Percentiles rank a stretch among this genome's conserved stretches.
Conservation (phyloP, 2,329 filamentous ascomycete species). For the Pyrenochaeta sp. region DNA sequence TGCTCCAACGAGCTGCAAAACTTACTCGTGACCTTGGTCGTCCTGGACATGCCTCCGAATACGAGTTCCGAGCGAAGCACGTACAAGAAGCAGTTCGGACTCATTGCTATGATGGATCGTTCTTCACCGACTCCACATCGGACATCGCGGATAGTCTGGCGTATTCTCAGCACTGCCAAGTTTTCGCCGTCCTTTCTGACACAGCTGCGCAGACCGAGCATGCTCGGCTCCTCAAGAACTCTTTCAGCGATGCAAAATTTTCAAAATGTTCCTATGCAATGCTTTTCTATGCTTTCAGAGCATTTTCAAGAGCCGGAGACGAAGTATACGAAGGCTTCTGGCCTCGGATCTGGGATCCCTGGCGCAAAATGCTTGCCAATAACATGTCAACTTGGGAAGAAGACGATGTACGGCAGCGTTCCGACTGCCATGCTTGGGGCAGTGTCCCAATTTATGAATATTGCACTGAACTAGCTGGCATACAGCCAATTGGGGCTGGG, state of each 20-base stretch:
- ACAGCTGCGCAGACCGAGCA: neutral
- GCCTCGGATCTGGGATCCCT: slow-evolving; percentile 45
- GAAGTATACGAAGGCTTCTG: slow-evolving; percentile 38
- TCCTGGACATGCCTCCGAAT: too few species aligned
- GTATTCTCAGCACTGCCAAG: slow-evolving; percentile 1
- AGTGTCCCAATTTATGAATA: slow-evolving; percentile 55
- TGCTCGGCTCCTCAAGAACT: neutral
- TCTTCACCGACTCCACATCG: too few species aligned
- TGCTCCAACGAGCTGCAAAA: too few species aligned
- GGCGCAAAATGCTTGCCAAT: slow-evolving; percentile 44
- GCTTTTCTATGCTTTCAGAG: slow-evolving; percentile 50
- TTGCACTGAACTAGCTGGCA: slow-evolving; percentile 48
- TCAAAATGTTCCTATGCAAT: slow-evolving; percentile 1
- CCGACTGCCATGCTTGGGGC: slow-evolving; percentile 56
- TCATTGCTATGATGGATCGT: too few species aligned
- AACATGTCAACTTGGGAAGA: slow-evolving; percentile 55
- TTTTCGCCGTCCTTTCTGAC: neutral
- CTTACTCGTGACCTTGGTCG: too few species aligned
- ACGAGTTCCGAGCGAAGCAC: too few species aligned
- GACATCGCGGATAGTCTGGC: neutral
- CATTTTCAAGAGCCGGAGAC: slow-evolving; percentile 44
- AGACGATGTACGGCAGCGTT: slow-evolving; percentile 52
- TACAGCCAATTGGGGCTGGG: slow-evolving; percentile 20
- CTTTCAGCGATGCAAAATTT: neutral
- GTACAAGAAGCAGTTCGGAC: too few species aligned